A percentile compares a stretch with the other conserved stretches of the same genome.
Evolutionary conservation across 2,329 filamentous ascomycete genomes (phyloP).

Genomic region (Aspergillus fructus): DNA sequence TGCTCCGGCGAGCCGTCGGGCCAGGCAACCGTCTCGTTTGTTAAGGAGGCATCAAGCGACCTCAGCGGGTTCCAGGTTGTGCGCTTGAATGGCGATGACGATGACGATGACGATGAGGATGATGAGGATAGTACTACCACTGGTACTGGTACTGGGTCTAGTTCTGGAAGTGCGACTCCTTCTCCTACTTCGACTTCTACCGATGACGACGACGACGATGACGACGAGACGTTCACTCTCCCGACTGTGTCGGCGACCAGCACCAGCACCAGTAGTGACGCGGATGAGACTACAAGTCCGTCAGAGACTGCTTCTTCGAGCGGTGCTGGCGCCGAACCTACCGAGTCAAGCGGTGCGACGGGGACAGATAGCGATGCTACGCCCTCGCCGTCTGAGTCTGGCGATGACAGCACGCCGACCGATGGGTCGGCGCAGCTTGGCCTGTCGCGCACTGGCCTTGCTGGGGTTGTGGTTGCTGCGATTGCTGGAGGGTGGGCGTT

Average conservation of each 20-base stretch:
- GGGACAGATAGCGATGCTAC: background rate
- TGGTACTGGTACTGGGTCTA: background rate
- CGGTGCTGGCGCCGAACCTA: background rate
- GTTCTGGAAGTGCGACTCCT: background rate
- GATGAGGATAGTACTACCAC: background rate
- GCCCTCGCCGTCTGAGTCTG: background rate
- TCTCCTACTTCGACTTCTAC: background rate
- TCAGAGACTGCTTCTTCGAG: too few relatives aligned
- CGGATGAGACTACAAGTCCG: background rate
- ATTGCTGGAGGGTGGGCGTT: background rate
- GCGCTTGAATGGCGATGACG: background rate
- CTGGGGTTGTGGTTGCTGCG: background rate
- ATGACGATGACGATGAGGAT: too few relatives aligned
- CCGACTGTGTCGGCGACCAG: background rate
- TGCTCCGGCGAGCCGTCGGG: conserved; percentile 11
- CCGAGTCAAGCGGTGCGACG: background rate
- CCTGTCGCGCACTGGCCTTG: background rate
- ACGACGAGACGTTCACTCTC: background rate
- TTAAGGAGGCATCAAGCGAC: conserved; percentile 6
- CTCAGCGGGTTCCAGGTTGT: conserved; percentile 12
- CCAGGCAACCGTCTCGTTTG: conserved; percentile 5
- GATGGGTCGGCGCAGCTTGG: background rate
- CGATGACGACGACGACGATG: background rate
- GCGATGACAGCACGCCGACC: background rate
- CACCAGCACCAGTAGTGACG: background rate